Conservation (phyloP, 1,284 basidiomycete species). For the Erythrobasidium hasegawianum region DNA sequence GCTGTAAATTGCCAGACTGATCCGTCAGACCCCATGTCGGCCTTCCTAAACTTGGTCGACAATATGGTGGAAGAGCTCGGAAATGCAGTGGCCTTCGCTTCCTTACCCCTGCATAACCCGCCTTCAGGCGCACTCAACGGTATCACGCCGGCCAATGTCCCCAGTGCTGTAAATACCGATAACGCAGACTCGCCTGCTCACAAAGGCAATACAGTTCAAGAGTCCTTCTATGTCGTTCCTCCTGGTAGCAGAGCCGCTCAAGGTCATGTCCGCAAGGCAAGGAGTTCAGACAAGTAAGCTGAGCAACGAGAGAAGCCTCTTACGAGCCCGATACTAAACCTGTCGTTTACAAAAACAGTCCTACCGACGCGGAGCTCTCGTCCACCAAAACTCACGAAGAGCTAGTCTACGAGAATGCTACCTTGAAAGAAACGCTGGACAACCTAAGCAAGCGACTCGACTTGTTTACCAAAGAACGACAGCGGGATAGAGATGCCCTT, state of each 20-base stretch:
- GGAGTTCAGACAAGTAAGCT: too few species aligned
- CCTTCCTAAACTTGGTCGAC: conserved; percentile 24
- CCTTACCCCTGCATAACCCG: conserved; percentile 17
- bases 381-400: conserved; percentile 33
- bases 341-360: too few species aligned
- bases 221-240: conserved; percentile 32
- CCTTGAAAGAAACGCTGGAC: conserved; percentile 27
- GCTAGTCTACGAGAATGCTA: conserved; percentile 25
- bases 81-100: conserved; percentile 32
- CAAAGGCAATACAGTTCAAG: neutral
- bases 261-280: neutral
- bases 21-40: conserved; percentile 25
- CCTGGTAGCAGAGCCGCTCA: conserved; percentile 9
- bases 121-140: neutral
- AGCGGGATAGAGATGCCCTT: conserved; percentile 18
- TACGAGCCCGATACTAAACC: too few species aligned
- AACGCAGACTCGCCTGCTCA: too few species aligned
- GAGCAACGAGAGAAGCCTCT: too few species aligned
- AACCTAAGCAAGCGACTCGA: conserved; percentile 17
- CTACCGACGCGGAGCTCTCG: neutral
- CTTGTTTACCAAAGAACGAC: conserved; percentile 24
- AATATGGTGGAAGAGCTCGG: conserved; percentile 34
- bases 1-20: conserved; percentile 2
- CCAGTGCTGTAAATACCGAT: too few species aligned
- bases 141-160: too few species aligned